phyloP scores from a whole-genome alignment of 106 monocot genomes.

The Allium sativum region DNA sequence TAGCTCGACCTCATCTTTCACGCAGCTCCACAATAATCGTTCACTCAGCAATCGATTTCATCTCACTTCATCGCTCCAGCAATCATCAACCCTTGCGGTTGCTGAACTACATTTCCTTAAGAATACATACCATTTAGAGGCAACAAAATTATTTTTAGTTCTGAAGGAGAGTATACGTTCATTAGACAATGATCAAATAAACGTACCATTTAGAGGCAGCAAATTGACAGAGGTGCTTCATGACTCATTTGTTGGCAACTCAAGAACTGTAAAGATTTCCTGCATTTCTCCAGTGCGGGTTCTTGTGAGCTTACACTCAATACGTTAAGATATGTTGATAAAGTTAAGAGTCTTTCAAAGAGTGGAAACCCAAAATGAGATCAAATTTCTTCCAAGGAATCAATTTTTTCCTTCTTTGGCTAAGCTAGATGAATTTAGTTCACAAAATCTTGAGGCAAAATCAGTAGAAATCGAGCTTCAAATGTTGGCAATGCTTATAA shows the following conservation, averaged over 20 bases:
- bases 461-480: slow-evolving; percentile 25
- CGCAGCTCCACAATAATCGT: too few species aligned
- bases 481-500: slow-evolving; percentile 23
- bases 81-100: too few species aligned
- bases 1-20: too few species aligned
- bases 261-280: slow-evolving; percentile 93
- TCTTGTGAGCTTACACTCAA: slow-evolving; percentile 97
- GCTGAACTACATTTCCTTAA: too few species aligned
- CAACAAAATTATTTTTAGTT: too few species aligned
- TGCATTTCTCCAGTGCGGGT: slow-evolving; percentile 90
- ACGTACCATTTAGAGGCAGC: slow-evolving; percentile 95
- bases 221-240: slow-evolving; percentile 95
- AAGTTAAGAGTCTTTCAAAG: slow-evolving; percentile 82
- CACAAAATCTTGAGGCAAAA: slow-evolving; percentile 38
- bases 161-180: slow-evolving; percentile 95
- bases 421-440: slow-evolving; percentile 19
- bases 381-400: slow-evolving; percentile 33
- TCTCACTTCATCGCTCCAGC: too few species aligned
- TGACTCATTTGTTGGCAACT: slow-evolving; percentile 93
- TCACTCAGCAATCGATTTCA: too few species aligned
- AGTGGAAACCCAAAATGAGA: slow-evolving; percentile 71
- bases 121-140: too few species aligned
- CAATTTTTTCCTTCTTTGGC: slow-evolving; percentile 22
- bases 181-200: slow-evolving; percentile 92
- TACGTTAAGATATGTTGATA: slow-evolving; percentile 96